phyloP scores from a whole-genome alignment of 805 yeast species.

The Kodamaea lidongshanica region DNA sequence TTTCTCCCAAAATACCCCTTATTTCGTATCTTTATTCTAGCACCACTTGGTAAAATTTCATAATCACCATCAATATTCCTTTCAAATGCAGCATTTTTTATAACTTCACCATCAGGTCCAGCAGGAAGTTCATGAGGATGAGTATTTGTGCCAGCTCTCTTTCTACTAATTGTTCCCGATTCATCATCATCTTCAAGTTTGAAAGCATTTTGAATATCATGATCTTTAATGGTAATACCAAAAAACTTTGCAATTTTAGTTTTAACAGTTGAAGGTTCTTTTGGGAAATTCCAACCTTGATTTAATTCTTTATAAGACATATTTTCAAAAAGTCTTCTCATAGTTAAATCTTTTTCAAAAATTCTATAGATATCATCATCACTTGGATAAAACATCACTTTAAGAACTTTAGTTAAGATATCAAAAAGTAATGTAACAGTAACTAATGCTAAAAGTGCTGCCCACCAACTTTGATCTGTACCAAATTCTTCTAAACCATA shows the following conservation, averaged over 20 bases:
- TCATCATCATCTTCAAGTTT: conserved; percentile 2
- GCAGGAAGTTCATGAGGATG: conserved; percentile 47
- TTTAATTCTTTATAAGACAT: conserved; percentile 66
- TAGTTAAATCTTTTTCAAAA: conserved; percentile 61
- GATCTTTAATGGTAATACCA: conserved; percentile 6
- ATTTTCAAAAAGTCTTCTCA: conserved; percentile 66
- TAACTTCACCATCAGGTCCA: conserved; percentile 30
- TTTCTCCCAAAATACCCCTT: conserved; percentile 22
- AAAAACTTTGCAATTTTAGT: conserved; percentile 9
- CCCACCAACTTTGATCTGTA: conserved; percentile 82
- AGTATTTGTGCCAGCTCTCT: conserved; percentile 45
- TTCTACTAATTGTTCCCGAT: conserved; percentile 35
- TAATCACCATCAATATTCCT: conserved; percentile 27
- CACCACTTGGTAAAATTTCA: conserved; percentile 73
- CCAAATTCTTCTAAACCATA: conserved; percentile 76
- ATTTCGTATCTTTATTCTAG: conserved; percentile 41
- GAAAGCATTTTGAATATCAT: conserved; percentile 5
- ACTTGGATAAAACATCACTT: conserved; percentile 52
- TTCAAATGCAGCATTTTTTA: conserved; percentile 24
- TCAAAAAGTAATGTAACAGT: conserved; percentile 64
- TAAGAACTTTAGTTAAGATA: conserved; percentile 51
- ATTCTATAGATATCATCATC: conserved; percentile 78
- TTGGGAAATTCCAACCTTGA: conserved; percentile 72
- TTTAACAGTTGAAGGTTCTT: conserved; percentile 33
- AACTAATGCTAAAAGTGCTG: conserved; percentile 51